Conservation (phyloP, 2,329 filamentous ascomycete genomes). For the Aspergillus japonicus region DNA sequence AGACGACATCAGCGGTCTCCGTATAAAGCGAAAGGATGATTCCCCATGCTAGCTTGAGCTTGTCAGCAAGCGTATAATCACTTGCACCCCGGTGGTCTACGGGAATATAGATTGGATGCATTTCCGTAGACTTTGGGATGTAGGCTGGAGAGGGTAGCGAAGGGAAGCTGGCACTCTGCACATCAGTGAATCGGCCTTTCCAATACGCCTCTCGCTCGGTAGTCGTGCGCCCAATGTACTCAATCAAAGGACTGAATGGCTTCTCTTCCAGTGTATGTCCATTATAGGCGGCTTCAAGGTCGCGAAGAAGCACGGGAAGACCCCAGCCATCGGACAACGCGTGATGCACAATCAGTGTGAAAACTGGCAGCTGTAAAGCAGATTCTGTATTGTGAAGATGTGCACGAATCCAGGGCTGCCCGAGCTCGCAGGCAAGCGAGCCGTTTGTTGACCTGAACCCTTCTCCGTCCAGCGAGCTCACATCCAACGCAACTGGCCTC, state of each 20-base stretch:
- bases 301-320: not conserved
- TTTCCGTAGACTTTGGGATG: not conserved
- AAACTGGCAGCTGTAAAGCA: not conserved
- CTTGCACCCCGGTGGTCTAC: not conserved
- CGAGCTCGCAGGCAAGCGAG: not conserved
- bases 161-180: not conserved
- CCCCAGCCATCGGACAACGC: not conserved
- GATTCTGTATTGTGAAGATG: not conserved
- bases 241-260: not conserved
- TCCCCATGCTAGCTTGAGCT: conserved; percentile 9
- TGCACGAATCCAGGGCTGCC: not conserved
- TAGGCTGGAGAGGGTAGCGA: not conserved
- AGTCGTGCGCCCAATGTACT: not conserved
- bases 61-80: not conserved
- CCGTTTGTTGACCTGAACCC: not conserved
- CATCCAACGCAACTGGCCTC: not conserved
- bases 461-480: not conserved
- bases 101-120: not conserved
- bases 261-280: not conserved
- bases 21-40: conserved; percentile 5
- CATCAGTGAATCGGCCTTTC: not conserved
- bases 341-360: not conserved
- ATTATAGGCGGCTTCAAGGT: not conserved
- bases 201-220: not conserved
- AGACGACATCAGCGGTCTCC: conserved; percentile 5